Conservation (phyloP, 176 grass and related monocot genomes). For the Carex cristatella region DNA sequence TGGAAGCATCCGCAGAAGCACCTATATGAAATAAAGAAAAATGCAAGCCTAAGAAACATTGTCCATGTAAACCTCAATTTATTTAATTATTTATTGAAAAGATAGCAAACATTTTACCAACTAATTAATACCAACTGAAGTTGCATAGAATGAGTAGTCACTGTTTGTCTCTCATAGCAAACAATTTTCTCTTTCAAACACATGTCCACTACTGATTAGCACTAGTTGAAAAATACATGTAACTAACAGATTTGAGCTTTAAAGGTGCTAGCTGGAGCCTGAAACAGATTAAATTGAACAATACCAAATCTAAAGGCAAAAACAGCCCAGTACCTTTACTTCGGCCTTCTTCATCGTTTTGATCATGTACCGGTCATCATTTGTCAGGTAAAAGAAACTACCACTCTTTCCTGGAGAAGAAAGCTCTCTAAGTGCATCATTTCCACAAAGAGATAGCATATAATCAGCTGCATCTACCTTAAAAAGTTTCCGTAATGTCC, state of each 20-base stretch:
- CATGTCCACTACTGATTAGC: background rate
- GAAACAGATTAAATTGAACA: background rate
- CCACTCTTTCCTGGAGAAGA: conserved; percentile 91
- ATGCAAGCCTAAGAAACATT: background rate
- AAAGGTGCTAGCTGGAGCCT: background rate
- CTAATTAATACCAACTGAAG: background rate
- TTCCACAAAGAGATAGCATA: conserved; percentile 85
- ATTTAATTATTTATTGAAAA: background rate
- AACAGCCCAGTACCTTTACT: conserved; percentile 50
- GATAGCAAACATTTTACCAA: conserved; percentile 9
- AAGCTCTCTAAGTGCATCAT: conserved; percentile 79
- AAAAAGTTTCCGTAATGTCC: conserved; percentile 74
- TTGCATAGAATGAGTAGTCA: background rate
- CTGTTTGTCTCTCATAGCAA: background rate
- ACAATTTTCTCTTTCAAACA: background rate
- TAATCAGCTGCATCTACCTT: conserved; percentile 94
- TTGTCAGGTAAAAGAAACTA: conserved; percentile 93
- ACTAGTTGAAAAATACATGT: conserved; percentile 6
- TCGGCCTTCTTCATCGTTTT: conserved; percentile 95
- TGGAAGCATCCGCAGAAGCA: conserved; percentile 86
- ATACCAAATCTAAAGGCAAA: background rate
- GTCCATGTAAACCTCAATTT: background rate
- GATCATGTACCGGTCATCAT: conserved; percentile 86
- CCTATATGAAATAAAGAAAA: conserved; percentile 36
- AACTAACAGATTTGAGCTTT: background rate